Evolutionary conservation across 805 yeast genomes (phyloP), one percentile per base, ranked within the genome.

Genomic region (Starmerella tilneyi): DNA sequence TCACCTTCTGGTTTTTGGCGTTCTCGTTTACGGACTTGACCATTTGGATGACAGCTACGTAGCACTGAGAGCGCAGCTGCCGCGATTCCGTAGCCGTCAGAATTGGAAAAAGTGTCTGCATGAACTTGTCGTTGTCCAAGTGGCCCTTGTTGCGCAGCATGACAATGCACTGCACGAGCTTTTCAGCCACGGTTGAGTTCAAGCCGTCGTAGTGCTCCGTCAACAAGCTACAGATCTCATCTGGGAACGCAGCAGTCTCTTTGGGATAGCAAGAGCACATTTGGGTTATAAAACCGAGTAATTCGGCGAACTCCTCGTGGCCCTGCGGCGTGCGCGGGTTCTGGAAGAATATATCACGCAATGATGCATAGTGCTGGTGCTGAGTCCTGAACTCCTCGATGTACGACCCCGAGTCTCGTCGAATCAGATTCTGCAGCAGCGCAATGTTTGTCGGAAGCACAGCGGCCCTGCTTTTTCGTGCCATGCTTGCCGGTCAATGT

Each of bases 361-460:
- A 67, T 2, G 97, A 83, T 60, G 81, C 86, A 64, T 92, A 92
- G 63, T 92, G 97, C 43, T 92, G 76, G 61, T 81, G 85, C 61
- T 92, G 98, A 57, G 86, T 92, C 31, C 81, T 63, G 63, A 92
- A 92, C 63, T 92, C 99, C 64, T 92, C 98, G 48, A 78, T 77
- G 62, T 92, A 92, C 0, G 97, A 88, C 56, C 75, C 82, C 2
- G 98, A 96, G 62, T 92, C 98, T 57, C 96, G 73, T 56, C 88
- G 81, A 9, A 92, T 94, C 52, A 92, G 71, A 63, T 92, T 92
- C 66, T 92, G 98, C 49, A 92, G 67, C 51, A 89, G 68, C 30
- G 94, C 88, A 60, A 92, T 82, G 64, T 92, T 92, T 16, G 86
- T 83, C 9, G 97, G 97, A 60, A 89, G 69, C 46, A 88, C 73